phyloP scores from a whole-genome alignment of 345 rosid genomes.

The Iberis pinnata region DNA sequence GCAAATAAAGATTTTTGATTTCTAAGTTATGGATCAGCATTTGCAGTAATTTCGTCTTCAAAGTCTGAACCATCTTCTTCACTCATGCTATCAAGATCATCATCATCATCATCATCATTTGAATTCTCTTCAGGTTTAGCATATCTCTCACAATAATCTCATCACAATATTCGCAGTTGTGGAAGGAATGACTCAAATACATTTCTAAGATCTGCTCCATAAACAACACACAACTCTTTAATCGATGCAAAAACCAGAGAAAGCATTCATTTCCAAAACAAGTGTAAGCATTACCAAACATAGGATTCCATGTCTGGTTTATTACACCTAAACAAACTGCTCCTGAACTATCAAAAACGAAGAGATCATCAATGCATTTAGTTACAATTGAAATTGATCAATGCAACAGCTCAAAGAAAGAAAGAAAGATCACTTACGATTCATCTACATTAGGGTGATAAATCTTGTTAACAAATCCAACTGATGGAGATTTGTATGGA shows the following conservation, averaged over 20 bases:
- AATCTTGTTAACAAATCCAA: constrained; percentile 56
- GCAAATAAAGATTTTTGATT: constrained; percentile 22
- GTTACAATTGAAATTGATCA: too few species aligned
- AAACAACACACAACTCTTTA: constrained; percentile 1
- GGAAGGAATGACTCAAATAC: constrained; percentile 78
- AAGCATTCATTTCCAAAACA: background rate
- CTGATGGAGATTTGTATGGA: constrained; percentile 65
- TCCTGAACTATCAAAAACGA: constrained; percentile 47
- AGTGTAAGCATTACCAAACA: constrained; percentile 41
- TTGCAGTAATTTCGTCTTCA: constrained; percentile 45
- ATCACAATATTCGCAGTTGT: constrained; percentile 50
- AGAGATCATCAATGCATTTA: too few species aligned
- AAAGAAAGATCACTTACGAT: constrained; percentile 47
- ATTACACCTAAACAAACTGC: constrained; percentile 85
- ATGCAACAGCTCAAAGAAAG: too few species aligned
- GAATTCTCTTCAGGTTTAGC: constrained; percentile 51
- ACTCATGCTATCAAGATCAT: constrained; percentile 48
- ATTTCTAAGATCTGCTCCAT: constrained; percentile 52
- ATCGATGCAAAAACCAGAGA: background rate
- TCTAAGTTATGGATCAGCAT: constrained; percentile 39
- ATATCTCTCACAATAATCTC: constrained; percentile 56
- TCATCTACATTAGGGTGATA: too few species aligned
- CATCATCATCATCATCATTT: constrained; percentile 42
- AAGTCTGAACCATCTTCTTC: constrained; percentile 34
- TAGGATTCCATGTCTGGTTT: constrained; percentile 70